phyloP scores from a whole-genome alignment of 768 basidiomycete genomes.

The Mycena rebaudengoi region DNA sequence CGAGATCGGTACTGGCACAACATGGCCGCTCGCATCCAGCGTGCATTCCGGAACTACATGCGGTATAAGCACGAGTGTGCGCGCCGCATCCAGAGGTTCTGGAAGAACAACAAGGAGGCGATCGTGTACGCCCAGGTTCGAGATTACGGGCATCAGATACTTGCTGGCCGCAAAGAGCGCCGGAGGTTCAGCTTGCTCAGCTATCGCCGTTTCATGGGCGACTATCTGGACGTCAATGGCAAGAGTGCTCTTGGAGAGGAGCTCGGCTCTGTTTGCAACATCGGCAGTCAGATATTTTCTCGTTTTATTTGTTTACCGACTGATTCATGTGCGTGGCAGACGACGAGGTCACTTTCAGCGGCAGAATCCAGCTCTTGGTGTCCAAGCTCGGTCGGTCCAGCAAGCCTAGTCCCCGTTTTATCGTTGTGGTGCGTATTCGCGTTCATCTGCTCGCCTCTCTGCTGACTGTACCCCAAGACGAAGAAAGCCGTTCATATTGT shows the following conservation, averaged over 20 bases:
- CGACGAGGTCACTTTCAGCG: conserved; percentile 87
- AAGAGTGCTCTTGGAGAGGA: conserved; percentile 81
- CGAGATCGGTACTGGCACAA: conserved; percentile 99
- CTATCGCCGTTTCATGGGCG: conserved; percentile 94
- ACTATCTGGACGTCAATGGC: conserved; percentile 92
- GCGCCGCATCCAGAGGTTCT: conserved; percentile 94
- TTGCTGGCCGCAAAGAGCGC: conserved; percentile 92
- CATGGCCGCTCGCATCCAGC: conserved; percentile 97
- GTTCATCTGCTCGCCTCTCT: background rate
- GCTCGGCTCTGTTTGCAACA: conserved; percentile 73
- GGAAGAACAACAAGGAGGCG: conserved; percentile 97
- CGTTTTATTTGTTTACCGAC: background rate
- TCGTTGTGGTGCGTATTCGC: conserved; percentile 86
- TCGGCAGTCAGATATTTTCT: conserved; percentile 65
- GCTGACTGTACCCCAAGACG: conserved; percentile 57
- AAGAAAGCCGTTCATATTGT: conserved; percentile 87
- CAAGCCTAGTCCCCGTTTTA: conserved; percentile 89
- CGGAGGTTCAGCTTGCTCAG: conserved; percentile 93
- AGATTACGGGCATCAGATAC: conserved; percentile 94
- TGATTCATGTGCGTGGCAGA: conserved; percentile 42
- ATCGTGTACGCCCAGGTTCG: conserved; percentile 89
- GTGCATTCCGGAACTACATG: conserved; percentile 95
- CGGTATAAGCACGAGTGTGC: conserved; percentile 96
- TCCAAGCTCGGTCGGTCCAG: conserved; percentile 89
- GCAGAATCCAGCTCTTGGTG: conserved; percentile 80